phyloP scores from a whole-genome alignment of 2,329 filamentous ascomycete genomes.

The Colletotrichum tanaceti region DNA sequence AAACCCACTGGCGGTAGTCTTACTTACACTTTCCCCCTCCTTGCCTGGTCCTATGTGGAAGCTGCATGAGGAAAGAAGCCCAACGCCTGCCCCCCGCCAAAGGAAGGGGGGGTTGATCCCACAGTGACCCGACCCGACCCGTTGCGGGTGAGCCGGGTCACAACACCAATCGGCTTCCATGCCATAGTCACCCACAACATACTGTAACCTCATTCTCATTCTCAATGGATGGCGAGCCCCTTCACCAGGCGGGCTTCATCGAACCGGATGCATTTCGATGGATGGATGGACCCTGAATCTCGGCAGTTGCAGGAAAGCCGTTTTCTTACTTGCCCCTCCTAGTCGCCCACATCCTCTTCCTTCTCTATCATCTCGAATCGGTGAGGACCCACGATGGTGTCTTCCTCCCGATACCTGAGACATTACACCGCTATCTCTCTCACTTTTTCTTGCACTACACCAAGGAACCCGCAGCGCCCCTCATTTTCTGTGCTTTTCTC shows the following conservation, averaged over 20 bases:
- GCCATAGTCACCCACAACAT: slow-evolving; percentile 17
- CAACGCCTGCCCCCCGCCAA: background rate
- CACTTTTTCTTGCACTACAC: background rate
- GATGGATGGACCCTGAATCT: slow-evolving; percentile 31
- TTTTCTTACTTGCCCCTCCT: background rate
- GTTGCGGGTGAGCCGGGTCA: slow-evolving; percentile 9
- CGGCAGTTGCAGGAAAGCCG: background rate
- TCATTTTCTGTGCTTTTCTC: slow-evolving; percentile 7
- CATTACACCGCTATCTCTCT: slow-evolving; percentile 29
- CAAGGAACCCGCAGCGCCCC: background rate
- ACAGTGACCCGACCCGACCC: slow-evolving; percentile 4
- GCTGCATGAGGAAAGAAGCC: slow-evolving; percentile 3
- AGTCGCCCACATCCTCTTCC: background rate
- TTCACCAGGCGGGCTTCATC: slow-evolving; percentile 13
- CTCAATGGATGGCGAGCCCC: background rate
- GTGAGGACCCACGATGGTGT: background rate
- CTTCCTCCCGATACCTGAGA: slow-evolving; percentile 7
- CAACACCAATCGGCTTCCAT: slow-evolving; percentile 35
- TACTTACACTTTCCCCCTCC: background rate
- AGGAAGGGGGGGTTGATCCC: background rate
- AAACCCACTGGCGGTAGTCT: slow-evolving; percentile 7
- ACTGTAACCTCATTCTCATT: slow-evolving; percentile 27
- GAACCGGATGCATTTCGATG: slow-evolving; percentile 12
- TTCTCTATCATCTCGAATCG: background rate
- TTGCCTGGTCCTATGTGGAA: slow-evolving; percentile 4